Conservation (phyloP, 2,329 filamentous ascomycete genomes). For the Ilyonectria destructans region DNA sequence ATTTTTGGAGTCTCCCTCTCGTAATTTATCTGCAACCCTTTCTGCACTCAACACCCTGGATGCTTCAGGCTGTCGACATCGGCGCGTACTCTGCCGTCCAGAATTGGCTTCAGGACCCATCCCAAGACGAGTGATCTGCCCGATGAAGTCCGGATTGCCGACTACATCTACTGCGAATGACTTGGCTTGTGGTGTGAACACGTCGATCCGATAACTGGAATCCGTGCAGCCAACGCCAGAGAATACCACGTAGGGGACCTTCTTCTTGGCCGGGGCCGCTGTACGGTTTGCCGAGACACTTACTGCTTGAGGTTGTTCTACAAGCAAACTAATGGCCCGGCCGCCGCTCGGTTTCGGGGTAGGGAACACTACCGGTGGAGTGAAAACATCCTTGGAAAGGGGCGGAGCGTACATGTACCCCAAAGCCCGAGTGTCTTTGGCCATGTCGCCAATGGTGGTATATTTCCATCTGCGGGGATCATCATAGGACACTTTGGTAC, state of each 20-base stretch:
- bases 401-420: conserved; percentile 25
- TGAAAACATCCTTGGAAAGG: conserved; percentile 10
- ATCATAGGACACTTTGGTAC: conserved; percentile 12
- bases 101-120: conserved; percentile 16
- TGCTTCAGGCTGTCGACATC: conserved; percentile 4
- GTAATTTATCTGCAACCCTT: neutral
- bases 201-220: conserved; percentile 26
- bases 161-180: conserved; percentile 1
- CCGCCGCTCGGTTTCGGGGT: conserved; percentile 5
- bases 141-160: conserved; percentile 26
- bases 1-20: neutral
- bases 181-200: conserved; percentile 15
- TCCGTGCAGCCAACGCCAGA: conserved; percentile 19
- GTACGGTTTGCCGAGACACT: neutral
- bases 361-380: conserved; percentile 4
- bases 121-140: conserved; percentile 21
- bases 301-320: neutral
- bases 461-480: conserved; percentile 22
- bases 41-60: conserved; percentile 7
- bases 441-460: conserved; percentile 30
- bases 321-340: conserved; percentile 13
- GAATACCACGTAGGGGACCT: conserved; percentile 20
- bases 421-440: conserved; percentile 18
- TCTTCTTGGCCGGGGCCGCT: neutral
- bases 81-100: neutral